Base-by-base conservation (phyloP, 75 land plant genomes). In the Selaginella tamariscina region DNA sequence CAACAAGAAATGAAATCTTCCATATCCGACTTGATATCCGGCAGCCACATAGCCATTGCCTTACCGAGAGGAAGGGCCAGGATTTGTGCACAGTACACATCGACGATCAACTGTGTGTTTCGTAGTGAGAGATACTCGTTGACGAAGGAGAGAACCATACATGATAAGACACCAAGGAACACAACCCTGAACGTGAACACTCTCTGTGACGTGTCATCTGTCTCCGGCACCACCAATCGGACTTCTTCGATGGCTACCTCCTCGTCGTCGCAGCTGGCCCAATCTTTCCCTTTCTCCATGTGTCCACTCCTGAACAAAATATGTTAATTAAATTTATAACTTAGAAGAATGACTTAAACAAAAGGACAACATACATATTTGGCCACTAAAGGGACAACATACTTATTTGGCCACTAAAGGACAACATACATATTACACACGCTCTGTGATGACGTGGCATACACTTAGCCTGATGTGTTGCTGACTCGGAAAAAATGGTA, bases 161-260 rank as follows among this genome's bases (percentile, higher is more conserved):
- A 86, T 0, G 80, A 60, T 0, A 68, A n/a, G 0, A 73, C 27
- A 32, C 88, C 88, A 13, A 86, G 18, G 23, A 73, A 56, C 86
- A 83, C 81, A 39, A 72, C 74, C 31, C 96, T 33, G 81, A 90
- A 87, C 22, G 96, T 90, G 72, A 82, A 60, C 20, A 32, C 78
- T 1, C 88, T 84, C 33, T 72, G 56, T 0, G 71, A 56, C 5
- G 83, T 77, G 31, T 86, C 90, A 67, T 89, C 95, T 0, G 91
- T 84, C 22, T 55, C 69, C 24, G 83, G 80, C 13, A 89, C 91
- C 21, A 90, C 86, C 13, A 83, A 73, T 68, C 84, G 74, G 20
- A 89, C 95, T 67, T 89, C 72, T 71, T 86, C 87, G 0, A 89
- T 78, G 21, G 85, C 85, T 59, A 67, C 65, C 21, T 81, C 70